These are phyloP conservation scores for Penicillium sp. DNA, from an alignment of 2,329 filamentous ascomycete genomes.

Conservation along the genomic window DNA sequence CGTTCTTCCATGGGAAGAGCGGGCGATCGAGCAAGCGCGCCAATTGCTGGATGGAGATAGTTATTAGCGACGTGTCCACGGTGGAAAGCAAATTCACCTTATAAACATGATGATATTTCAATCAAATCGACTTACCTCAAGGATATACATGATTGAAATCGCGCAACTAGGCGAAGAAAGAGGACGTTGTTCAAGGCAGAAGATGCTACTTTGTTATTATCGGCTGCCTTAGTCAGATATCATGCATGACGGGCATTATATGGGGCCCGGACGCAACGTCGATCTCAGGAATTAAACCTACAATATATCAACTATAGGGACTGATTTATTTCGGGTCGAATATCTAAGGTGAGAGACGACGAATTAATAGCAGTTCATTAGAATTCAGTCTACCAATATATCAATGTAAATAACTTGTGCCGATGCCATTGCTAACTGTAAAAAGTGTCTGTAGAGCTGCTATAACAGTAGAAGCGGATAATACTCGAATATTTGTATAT, in stretches of 20 bases:
- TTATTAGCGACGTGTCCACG: constrained; percentile 16
- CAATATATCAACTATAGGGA: no score
- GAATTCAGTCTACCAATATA: background rate
- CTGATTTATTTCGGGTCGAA: background rate
- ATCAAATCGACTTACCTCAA: constrained; percentile 29
- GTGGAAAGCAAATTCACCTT: constrained; percentile 5
- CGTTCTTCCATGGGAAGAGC: constrained; percentile 93
- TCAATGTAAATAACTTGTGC: background rate
- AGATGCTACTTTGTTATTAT: constrained; percentile 25
- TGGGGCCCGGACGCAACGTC: background rate
- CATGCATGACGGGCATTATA: background rate
- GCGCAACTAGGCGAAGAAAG: constrained; percentile 17
- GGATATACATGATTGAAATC: constrained; percentile 34
- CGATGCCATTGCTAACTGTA: background rate
- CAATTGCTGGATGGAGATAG: constrained; percentile 54
- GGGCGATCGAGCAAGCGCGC: constrained; percentile 85
- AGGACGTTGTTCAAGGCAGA: constrained; percentile 13
- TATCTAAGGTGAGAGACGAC: background rate
- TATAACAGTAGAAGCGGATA: background rate
- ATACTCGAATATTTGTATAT: background rate
- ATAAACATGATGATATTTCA: constrained; percentile 2
- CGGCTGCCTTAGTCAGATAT: constrained; percentile 27
- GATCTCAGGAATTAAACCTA: background rate
- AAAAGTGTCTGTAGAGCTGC: background rate
- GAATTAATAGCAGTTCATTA: background rate